Evolutionary conservation across 106 monocot species (phyloP), one percentile per base, ranked within the genome.

Genomic region (Vanilla planifolia): DNA sequence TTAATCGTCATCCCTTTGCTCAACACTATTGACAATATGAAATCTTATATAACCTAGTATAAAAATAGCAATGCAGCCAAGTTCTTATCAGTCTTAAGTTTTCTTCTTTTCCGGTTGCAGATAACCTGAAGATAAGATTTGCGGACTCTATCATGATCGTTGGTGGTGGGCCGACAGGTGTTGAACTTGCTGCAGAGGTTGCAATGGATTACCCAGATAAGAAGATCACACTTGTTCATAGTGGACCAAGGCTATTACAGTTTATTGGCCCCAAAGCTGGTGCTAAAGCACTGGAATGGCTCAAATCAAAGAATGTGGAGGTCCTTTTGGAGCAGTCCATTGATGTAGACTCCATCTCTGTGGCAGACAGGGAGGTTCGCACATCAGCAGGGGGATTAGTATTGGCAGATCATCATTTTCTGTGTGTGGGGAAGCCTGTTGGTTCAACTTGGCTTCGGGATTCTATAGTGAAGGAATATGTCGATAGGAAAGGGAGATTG

Each of bases 141-240:
- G 45, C 76, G 0, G 36, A 32, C 37, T 76, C 70, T 29, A 52
- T 77, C 21, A 24, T 77, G 29, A 77, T 77, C 22, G 46, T 77
- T 35, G 67, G 72, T 39, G 71, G 77, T 13, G 67, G 72, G 4
- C 61, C 67, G 26, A 72, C 67, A 1, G 77, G 77, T 9, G 71
- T 77, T 19, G 67, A 72, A 35, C 77, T 77, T 16, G 71, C 77
- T 39, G 71, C 33, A 28, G 66, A 71, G 47, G 67, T 71, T 59
- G 64, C 75, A 23, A 53, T 64, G 32, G 75, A 76, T 33, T 69
- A 58, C 59, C 77, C 71, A 2, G 71, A 71, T 1, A 77, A 67
- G 43, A 71, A 72, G 41, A 37, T 77, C 8, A 72, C 71, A 17
- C 43, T 67, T 0, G 62, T 77, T 4, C 71, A 77, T 25, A 67